Base-by-base conservation (phyloP, 192 early-diverging fungal genomes). In the Linnemannia schmuckeri region DNA sequence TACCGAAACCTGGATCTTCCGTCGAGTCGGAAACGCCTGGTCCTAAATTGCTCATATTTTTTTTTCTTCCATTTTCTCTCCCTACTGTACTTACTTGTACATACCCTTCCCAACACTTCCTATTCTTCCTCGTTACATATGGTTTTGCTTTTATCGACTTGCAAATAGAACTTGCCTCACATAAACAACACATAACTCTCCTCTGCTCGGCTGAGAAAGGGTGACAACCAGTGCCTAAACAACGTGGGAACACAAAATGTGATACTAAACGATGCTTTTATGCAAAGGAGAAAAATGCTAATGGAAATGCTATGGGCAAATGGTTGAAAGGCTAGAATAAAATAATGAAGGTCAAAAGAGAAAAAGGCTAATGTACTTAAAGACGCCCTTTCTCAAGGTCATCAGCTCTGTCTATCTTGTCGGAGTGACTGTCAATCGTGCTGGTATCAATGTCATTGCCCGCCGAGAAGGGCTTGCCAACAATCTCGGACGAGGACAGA, bases 1-100 rank as follows among this genome's bases (percentile, higher is more conserved):
- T 30, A 33, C 75, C 63, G 73, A 81, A 1, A 46, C 49, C 41
- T 81, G 79, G 79, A 41, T 81, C 20, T 70, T 81, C 6, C 72
- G 79, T 40, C 79, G 79, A 1, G 47, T 66, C 0, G 70, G 42
- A 24, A 12, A 27, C 1, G 72, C 55, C 37, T 80, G 78, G 78
- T 40, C 37, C n/a, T 80, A 54, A 74, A 42, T 68, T 3, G 47
- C 0, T 38, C 24, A 37, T 76, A 0, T 33, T 33, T 66, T 66
- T 35, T 66, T 66, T 66, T 17, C 33, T 57, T 9, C n/a, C 7
- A 0, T 57, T 57, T 57, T 10, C 8, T 10, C 10, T 6, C 55
- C 18, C 49, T 12, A 20, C 41, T 42, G 3, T 42, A 42, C 44
- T 52, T 3, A 3, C 20, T 52, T 52, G 49, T 5, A 22, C 18